A percentile compares a stretch with the other conserved stretches of the same genome.
phyloP scores from a whole-genome alignment of 176 grass and related monocot species.

The Puya raimondii region DNA sequence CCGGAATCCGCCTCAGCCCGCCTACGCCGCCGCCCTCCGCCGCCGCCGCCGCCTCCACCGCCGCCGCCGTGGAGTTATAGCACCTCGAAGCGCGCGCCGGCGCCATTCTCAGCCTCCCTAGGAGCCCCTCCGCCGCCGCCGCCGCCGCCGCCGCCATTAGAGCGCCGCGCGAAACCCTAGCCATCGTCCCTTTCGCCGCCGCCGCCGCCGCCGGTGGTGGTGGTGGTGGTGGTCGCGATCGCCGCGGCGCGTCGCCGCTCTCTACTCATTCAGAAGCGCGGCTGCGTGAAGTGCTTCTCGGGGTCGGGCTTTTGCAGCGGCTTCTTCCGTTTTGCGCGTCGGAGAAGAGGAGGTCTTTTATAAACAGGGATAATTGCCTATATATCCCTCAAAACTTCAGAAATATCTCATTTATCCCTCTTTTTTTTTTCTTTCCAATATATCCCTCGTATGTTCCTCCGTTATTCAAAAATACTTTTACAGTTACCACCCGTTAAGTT shows the following conservation, averaged over 20 bases:
- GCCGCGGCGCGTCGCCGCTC: neutral
- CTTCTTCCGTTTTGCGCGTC: too few species aligned
- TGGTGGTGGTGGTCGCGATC: neutral
- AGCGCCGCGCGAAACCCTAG: neutral
- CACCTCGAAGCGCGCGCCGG: neutral
- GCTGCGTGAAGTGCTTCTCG: too few species aligned
- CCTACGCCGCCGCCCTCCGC: conserved; percentile 5
- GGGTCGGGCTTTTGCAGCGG: too few species aligned
- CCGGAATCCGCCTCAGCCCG: conserved; percentile 16
- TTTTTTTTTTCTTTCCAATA: too few species aligned
- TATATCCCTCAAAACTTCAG: too few species aligned
- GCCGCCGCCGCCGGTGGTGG: neutral
- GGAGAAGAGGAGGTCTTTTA: too few species aligned
- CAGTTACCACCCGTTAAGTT: too few species aligned
- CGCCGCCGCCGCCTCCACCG: conserved; percentile 13
- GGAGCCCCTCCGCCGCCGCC: neutral
- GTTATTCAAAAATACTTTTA: too few species aligned
- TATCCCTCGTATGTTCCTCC: too few species aligned
- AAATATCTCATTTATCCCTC: too few species aligned
- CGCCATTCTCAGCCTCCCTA: neutral
- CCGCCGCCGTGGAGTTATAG: conserved; percentile 22
- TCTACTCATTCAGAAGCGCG: neutral
- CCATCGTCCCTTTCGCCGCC: neutral
- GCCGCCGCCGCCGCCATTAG: neutral
- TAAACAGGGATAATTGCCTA: too few species aligned